Base-by-base conservation (phyloP, 495 filamentous ascomycete genomes). In the Articulospora tetracladia region DNA sequence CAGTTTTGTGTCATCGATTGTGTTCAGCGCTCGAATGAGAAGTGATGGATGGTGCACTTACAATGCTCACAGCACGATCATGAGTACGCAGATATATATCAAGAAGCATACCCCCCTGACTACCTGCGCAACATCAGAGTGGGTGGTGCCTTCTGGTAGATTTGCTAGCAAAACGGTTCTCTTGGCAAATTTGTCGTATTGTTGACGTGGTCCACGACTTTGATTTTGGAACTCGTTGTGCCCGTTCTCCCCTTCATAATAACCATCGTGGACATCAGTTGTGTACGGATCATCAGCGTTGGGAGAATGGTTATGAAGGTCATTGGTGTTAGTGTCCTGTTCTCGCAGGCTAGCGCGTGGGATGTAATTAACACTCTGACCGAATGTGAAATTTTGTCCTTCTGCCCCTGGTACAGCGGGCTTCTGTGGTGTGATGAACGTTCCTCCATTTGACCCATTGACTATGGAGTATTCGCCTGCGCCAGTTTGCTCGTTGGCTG, bases 71-170 rank as follows among this genome's bases (percentile, higher is more conserved):
- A 48, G 73, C 73, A 20, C 79, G 82, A 47, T 91, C 86, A 39
- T 81, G 69, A n/a, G 73, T 69, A 32, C 86, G 79, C 44, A 92
- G 66, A 63, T 83, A 89, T 36, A 92, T 75, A 65, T 92, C 86
- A 8, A 92, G 68, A 6, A 95, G 69, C 63, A 80, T 74, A 0
- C 91, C 91, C 91, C 90, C 41, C 84, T 80, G 22, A 93, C 74
- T 36, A 78, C 76, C n/a, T 77, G 76, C 1, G 83, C 77, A 55
- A 93, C 77, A 61, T 93, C 89, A 47, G 75, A 75, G 62, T 91
- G 84, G 1, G 83, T 87, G 41, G 78, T 78, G 1, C 75, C 76
- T n/a, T 88, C 83, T 0, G 85, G 77, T 3, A 93, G 77, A 55
- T 86, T 85, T 50, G 74, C 73, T 28, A 91, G 74, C 32, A 83